A percentile compares a stretch with the other conserved stretches of the same genome.
These are phyloP conservation scores for Pseudocercospora musae DNA, from an alignment of 2,329 filamentous ascomycete species.

Conservation along the genomic window DNA sequence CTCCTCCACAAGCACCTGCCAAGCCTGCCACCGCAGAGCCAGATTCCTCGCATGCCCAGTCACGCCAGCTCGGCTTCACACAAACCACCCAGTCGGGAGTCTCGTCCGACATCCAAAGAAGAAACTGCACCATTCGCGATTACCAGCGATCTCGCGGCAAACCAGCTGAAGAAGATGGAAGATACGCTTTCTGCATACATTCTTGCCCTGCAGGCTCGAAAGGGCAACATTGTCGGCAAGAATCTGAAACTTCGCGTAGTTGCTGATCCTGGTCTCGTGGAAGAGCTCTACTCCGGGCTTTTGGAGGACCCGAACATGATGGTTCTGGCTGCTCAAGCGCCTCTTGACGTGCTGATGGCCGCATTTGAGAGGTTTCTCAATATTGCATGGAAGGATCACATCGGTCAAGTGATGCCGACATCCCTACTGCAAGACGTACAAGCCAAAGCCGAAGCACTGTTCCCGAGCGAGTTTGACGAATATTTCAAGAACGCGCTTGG, in stretches of 20 bases:
- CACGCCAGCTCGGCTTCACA: slow-evolving; percentile 31
- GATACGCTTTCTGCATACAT: slow-evolving; percentile 82
- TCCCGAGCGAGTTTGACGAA: slow-evolving; percentile 67
- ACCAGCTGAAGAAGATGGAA: slow-evolving; percentile 71
- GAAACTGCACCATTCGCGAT: slow-evolving; percentile 46
- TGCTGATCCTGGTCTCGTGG: slow-evolving; percentile 76
- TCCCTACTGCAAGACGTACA: slow-evolving; percentile 73
- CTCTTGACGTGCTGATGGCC: slow-evolving; percentile 80
- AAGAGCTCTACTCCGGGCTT: slow-evolving; percentile 84
- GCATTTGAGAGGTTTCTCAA: slow-evolving; percentile 91
- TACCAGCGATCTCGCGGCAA: slow-evolving; percentile 34
- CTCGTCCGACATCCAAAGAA: slow-evolving; percentile 34
- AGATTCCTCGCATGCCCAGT: slow-evolving; percentile 23
- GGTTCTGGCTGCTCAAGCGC: slow-evolving; percentile 69
- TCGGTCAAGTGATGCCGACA: slow-evolving; percentile 77
- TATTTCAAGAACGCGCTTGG: slow-evolving; percentile 54
- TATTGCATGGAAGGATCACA: slow-evolving; percentile 82
- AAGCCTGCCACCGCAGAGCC: slow-evolving; percentile 24
- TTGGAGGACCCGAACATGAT: slow-evolving; percentile 79
- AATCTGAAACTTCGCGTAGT: slow-evolving; percentile 66
- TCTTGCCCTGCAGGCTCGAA: slow-evolving; percentile 75
- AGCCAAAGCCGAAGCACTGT: slow-evolving; percentile 57
- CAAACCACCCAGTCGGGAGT: slow-evolving; percentile 38
- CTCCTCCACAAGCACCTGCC: slow-evolving; percentile 31
- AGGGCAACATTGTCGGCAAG: slow-evolving; percentile 80